Evolutionary conservation across 768 basidiomycete species (phyloP).

Genomic region (Rhodotorula kratochvilovae): DNA sequence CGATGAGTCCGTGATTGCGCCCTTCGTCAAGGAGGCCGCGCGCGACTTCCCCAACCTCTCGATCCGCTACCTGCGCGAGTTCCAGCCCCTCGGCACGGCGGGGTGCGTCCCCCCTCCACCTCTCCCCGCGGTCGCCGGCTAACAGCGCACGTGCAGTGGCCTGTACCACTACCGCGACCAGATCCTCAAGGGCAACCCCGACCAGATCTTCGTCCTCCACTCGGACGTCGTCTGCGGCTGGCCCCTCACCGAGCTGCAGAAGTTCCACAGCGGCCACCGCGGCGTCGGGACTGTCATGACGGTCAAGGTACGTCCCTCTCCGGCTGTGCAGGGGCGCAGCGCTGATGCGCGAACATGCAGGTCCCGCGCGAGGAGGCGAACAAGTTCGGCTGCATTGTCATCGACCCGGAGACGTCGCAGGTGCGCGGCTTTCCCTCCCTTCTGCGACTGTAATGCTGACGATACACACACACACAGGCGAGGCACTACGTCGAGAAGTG

Average conservation of each 20-base stretch:
- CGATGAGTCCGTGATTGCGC: slow-evolving; percentile 49
- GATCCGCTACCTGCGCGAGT: slow-evolving; percentile 52
- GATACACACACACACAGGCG: slow-evolving; percentile 1
- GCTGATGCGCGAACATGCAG: slow-evolving; percentile 21
- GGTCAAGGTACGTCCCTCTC: slow-evolving; percentile 46
- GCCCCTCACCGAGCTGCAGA: slow-evolving; percentile 47
- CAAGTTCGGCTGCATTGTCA: slow-evolving; percentile 52
- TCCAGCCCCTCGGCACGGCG: slow-evolving; percentile 51
- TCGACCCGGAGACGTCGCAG: slow-evolving; percentile 46
- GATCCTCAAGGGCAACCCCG: slow-evolving; percentile 48
- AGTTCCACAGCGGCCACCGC: slow-evolving; percentile 49
- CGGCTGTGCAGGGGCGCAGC: not conserved
- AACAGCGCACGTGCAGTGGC: not conserved
- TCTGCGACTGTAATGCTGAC: not conserved
- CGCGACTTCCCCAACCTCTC: slow-evolving; percentile 51
- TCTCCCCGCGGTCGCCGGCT: not conserved
- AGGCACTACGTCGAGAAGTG: slow-evolving; percentile 48
- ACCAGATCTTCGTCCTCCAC: slow-evolving; percentile 52
- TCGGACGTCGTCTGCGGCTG: slow-evolving; percentile 51
- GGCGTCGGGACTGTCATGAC: slow-evolving; percentile 52
- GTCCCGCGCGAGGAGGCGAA: slow-evolving; percentile 49
- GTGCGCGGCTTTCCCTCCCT: slow-evolving; percentile 21
- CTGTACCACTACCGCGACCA: slow-evolving; percentile 48
- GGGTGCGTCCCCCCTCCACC: slow-evolving; percentile 41
- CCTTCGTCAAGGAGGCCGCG: slow-evolving; percentile 50